Conservation (phyloP, 2,329 filamentous ascomycete genomes). For the Fusarium dlaminii region DNA sequence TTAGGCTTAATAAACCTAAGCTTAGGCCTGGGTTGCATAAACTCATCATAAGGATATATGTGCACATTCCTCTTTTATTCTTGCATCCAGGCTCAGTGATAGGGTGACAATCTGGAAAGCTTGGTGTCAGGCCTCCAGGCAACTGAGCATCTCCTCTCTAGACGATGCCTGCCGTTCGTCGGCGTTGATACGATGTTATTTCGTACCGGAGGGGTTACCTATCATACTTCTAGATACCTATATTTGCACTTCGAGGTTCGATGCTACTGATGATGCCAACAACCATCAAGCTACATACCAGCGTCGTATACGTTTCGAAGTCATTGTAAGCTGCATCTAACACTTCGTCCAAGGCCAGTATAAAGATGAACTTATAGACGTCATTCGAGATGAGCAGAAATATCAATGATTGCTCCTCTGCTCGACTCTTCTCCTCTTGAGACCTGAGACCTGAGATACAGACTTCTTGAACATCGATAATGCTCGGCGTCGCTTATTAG, state of each 20-base stretch:
- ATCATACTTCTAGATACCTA: neutral
- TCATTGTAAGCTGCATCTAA: neutral
- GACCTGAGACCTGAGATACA: neutral
- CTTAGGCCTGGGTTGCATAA: neutral
- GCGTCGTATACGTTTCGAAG: neutral
- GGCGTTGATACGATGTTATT: neutral
- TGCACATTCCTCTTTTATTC: neutral
- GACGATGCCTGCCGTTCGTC: neutral
- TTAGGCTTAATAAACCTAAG: too few relatives aligned
- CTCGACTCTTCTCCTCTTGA: neutral
- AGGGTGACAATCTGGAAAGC: neutral
- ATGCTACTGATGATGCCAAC: neutral
- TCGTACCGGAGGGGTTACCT: accelerated
- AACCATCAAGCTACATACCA: neutral
- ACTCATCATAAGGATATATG: neutral
- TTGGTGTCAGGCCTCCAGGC: neutral
- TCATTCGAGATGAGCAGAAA: too few relatives aligned
- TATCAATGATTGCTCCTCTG: neutral
- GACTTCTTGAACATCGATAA: neutral
- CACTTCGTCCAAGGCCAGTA: neutral
- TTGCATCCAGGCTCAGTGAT: neutral
- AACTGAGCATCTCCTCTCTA: too few relatives aligned
- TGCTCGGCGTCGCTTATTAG: neutral
- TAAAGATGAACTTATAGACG: too few relatives aligned
- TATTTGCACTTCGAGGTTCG: too few relatives aligned